Evolutionary conservation across 164 flowering plant species (phyloP), one percentile per base, ranked within the genome.

Genomic region (Magnolia kwangsiensis): DNA sequence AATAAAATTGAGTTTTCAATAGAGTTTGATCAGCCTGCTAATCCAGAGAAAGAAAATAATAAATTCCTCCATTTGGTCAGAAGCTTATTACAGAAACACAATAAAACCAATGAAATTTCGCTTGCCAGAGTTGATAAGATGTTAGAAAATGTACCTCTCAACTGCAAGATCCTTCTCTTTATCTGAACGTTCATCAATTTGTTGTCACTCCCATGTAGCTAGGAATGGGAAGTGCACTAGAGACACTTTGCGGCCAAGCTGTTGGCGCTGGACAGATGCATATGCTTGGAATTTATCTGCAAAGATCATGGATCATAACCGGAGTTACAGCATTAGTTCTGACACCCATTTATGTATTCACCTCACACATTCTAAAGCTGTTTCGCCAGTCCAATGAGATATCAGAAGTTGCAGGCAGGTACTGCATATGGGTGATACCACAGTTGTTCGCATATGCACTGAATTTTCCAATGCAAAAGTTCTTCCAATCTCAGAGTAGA

Each of bases 191-290:
- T 37, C 45, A 4, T 37, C 45, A 37, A 37, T 37, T 37, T 37
- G 18, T 19, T 75, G 20, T 27, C 13, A 37, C 31, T 4, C 58
- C 51, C 76, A 49, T 79, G 73, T 81, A 85, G 88, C 84, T 87
- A 76, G 88, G 87, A 67, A 81, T 85, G 84, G 88, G 85, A 80
- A 87, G 87, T 76, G 91, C 91, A 66, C 81, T 88, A 0, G 87
- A 88, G 80, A 88, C 88, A 7, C 87, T 88, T 0, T 84, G 85
- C 50, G 91, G 91, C 18, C 89, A 88, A 75, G 89, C 91, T 0
- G 87, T 86, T 21, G 91, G 91, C 6, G 89, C 89, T 9, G 88
- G 87, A 66, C 84, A 85, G 71, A 3, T 80, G 2, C 76, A 82
- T 73, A 87, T 85, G 88, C 84, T 88, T 14, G 91, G 89, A 45